Base-by-base conservation (phyloP, 768 basidiomycete species). In the Trametes villosa region DNA sequence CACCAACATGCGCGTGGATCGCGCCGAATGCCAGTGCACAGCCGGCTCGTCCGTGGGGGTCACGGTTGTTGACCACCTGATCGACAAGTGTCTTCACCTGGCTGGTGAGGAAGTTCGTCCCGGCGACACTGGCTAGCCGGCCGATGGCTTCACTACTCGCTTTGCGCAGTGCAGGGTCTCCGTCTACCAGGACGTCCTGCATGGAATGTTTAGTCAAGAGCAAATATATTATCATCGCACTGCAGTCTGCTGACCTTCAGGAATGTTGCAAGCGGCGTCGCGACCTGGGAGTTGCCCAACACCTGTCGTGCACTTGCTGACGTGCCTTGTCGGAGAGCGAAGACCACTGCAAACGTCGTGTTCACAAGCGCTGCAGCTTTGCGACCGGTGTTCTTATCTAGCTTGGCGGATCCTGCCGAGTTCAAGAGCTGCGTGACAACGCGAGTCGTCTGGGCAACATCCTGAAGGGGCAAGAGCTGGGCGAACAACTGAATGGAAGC, bases 11-110 rank as follows among this genome's bases (percentile, higher is more conserved):
- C 44, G 83, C 86, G 72, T 97, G 96, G 36, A 98, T 92, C 13
- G 94, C 85, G 13, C 94, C 94, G 68, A 98, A 94, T 0, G 96
- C 91, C 36, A 95, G 75, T 0, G 95, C 94, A 70, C 95, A 98
- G 0, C 97, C 97, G 17, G 96, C 96, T 18, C 97, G 86, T 24
- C 88, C 88, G 62, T 92, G 83, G 0, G 97, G 96, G 72, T 96
- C 91, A 18, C 96, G 89, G 72, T 98, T 97, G 74, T 82, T 93
- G 57, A 98, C 94, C 24, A 98, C 91, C 68, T 94, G 90, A 66
- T 97, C 91, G 9, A 98, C 94, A 4, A 98, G 80, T 62, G 86
- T 86, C 73, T 97, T 97, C 62, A 94, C 89, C 72, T 96, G 91
- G 45, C 81, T 83, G 0, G 92, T 91, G 50, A 98, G 79, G 78